Evolutionary conservation across 768 basidiomycete species (phyloP), one percentile per base, ranked within the genome.

Genomic region (Hydnomerulius pinastri): DNA sequence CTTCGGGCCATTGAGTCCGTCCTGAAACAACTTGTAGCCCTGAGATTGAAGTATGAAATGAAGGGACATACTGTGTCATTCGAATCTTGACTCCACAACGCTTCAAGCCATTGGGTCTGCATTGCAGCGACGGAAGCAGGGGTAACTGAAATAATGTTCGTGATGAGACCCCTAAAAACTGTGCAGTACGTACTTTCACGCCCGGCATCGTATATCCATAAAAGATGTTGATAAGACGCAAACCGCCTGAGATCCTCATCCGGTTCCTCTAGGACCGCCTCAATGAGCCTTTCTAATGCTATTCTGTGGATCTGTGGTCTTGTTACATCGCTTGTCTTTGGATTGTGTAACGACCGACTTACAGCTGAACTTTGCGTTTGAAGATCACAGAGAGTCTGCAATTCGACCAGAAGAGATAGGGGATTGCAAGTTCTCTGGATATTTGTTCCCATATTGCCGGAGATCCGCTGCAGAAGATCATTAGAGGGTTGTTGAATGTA

Each of bases 191-290:
- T 54, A 86, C 86, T 60, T 55, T 65, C 59, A 25, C 56, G 64
- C 5, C 69, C 70, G 24, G 77, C 72, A 40, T 69, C 17, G 64
- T 51, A 8, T 69, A 53, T 48, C 86, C 85, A 87, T 25, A 76
- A 33, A n/a, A 82, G 64, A 54, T 84, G 83, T 54, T 81, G 81
- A 58, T 83, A 83, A 1, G 73, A 62, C 11, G 77, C 67, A 29
- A 86, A 64, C 48, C 76, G 78, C 20, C 66, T 52, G 9, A 87
- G 60, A 4, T 80, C 61, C 35, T 63, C 58, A 12, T 55, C 44
- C 6, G 63, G 62, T 32, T 69, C 63, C 9, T 68, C 60, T 29
- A 72, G 71, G 23, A 75, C 72, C 9, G 73, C 46, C 20, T 69
- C 60, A 30, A 81, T 64, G 28, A 85, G 66, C 17, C 70, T 67